phyloP scores from a whole-genome alignment of 106 monocot species.

The Hemerocallis citrina region DNA sequence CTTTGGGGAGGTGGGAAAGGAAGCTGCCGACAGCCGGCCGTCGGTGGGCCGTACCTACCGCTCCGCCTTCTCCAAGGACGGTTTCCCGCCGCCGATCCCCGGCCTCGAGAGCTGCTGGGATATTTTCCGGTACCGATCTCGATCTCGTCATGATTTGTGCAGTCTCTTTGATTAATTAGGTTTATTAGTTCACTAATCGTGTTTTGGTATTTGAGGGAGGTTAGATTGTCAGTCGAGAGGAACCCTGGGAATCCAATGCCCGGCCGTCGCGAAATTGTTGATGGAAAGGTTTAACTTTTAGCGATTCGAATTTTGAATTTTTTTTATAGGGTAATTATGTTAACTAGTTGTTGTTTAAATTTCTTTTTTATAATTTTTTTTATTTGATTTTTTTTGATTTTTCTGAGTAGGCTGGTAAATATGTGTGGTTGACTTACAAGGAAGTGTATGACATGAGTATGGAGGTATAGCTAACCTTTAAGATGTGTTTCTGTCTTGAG shows the following conservation, averaged over 20 bases:
- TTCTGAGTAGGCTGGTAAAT: conserved; percentile 72
- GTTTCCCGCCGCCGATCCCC: conserved; percentile 47
- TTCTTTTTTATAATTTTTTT: neutral
- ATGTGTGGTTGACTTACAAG: conserved; percentile 77
- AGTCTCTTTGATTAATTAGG: too few relatives aligned
- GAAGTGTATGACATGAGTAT: conserved; percentile 88
- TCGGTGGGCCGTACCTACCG: conserved; percentile 73
- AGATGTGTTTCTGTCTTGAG: neutral
- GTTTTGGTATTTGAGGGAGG: too few relatives aligned
- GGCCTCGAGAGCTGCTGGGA: conserved; percentile 85
- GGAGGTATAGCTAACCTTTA: conserved; percentile 61
- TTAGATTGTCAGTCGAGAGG: conserved; percentile 47
- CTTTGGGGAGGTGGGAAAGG: conserved; percentile 54
- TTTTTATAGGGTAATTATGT: conserved; percentile 13
- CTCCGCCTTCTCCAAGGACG: conserved; percentile 82
- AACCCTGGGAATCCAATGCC: conserved; percentile 59
- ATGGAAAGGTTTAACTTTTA: conserved; percentile 55
- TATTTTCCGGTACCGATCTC: conserved; percentile 50
- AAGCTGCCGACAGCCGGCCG: conserved; percentile 29
- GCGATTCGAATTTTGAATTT: neutral
- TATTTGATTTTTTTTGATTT: neutral
- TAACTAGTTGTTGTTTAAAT: too few relatives aligned
- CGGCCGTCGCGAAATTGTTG: conserved; percentile 50
- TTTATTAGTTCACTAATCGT: too few relatives aligned
- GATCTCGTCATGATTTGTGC: neutral